These are phyloP conservation scores for Diaporthe ilicicola DNA, from an alignment of 2,329 filamentous ascomycete genomes.

Conservation along the genomic window DNA sequence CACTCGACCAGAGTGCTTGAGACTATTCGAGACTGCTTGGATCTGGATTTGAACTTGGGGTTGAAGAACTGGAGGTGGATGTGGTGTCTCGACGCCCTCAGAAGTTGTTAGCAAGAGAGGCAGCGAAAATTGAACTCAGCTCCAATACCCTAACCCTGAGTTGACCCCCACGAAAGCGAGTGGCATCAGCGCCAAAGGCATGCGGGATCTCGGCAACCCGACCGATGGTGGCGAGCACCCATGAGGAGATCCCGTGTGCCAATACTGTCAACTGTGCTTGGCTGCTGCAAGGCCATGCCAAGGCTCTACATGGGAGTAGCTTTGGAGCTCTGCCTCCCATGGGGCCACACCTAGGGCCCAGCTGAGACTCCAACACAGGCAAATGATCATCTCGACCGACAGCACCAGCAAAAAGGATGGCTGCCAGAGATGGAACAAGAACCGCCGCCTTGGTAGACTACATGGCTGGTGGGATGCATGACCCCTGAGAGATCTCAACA, in stretches of 20 bases:
- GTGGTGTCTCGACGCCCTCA: background rate
- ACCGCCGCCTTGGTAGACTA: constrained; percentile 16
- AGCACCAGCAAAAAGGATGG: background rate
- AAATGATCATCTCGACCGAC: background rate
- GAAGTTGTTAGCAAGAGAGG: no score
- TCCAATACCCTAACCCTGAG: background rate
- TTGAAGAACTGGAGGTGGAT: background rate
- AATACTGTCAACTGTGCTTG: constrained; percentile 20
- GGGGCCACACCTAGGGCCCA: constrained; percentile 14
- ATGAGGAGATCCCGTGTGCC: constrained; percentile 18
- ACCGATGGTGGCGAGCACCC: constrained; percentile 16
- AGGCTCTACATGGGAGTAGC: background rate
- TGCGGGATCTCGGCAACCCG: constrained; percentile 8
- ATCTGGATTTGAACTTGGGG: background rate
- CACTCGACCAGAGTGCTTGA: background rate
- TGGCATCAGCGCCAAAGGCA: background rate
- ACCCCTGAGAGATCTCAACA: background rate
- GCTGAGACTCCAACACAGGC: background rate
- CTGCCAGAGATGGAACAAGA: constrained; percentile 13
- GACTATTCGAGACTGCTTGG: background rate
- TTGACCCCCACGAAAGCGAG: background rate
- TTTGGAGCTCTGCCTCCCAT: background rate
- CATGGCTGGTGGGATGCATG: constrained; percentile 5
- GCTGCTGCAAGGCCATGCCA: constrained; percentile 12
- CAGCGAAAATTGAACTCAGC: background rate